Evolutionary conservation across 2,329 filamentous ascomycete species (phyloP), one percentile per base, ranked within the genome.

Genomic region (Fusarium transvaalense): DNA sequence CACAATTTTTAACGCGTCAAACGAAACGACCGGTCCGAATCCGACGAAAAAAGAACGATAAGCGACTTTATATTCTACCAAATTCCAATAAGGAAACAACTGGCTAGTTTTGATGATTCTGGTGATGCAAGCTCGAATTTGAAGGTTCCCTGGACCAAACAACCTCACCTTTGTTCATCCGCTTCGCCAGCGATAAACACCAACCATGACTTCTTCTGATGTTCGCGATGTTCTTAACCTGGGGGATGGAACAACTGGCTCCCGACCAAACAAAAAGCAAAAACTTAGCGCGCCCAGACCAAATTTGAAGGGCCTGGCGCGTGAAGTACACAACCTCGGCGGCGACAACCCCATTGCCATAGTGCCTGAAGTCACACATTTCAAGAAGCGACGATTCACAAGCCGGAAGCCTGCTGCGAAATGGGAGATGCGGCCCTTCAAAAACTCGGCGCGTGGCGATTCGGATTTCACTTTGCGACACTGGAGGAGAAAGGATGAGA

Each of bases 161-260:
- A 41, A 34, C 42, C 17, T 56, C 27, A 38, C 27, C 39, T 37
- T 32, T 48, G 31, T 42, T 41, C 41, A 55, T 19, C 34, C 13
- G 45, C 37, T 23, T 27, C 14, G 17, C 37, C 64, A 27, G 61
- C 62, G 61, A 52, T 56, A 68, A 62, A 60, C 71, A 59, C 68
- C 69, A 75, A 83, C 74, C 68, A 92, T 92, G 90, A 85, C 90
- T 64, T 91, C 91, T 67, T 87, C 89, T 78, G 93, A 97, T 84
- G 88, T 97, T 73, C 93, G 92, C 82, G 93, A 97, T 78, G 92
- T 97, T 77, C 89, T 97, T 76, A 93, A 94, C 79, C 84, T 97
- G 77, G 90, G 91, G 50, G 90, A 89, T 32, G 80, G 82, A 64
- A 74, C 81, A 51, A 74, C 82, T 51, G 82, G 80, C 52, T 76